A percentile compares a stretch with the other conserved stretches of the same genome.
Conservation (phyloP, 257 asterid species). For the Eustoma russellianum region DNA sequence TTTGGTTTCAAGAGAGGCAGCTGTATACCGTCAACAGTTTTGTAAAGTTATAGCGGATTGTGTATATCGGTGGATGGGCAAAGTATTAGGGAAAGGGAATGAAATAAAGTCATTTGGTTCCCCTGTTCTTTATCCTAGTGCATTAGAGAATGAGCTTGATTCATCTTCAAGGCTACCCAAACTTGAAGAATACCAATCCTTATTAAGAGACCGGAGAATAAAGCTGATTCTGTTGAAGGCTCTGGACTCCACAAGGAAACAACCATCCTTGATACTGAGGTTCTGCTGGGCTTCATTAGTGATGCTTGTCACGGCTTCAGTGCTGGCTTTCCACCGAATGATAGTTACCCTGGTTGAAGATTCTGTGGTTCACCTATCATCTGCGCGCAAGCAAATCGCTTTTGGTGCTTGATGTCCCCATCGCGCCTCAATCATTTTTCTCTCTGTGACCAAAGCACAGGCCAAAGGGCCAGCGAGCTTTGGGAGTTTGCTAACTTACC, state of each 20-base stretch:
- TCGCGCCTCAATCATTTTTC: background rate
- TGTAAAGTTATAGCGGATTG: slow-evolving; percentile 47
- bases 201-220: slow-evolving; percentile 71
- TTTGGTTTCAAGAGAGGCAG: slow-evolving; percentile 61
- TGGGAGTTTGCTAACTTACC: background rate
- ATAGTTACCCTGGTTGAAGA: slow-evolving; percentile 36
- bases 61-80: slow-evolving; percentile 52
- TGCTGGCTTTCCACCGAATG: slow-evolving; percentile 51
- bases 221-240: slow-evolving; percentile 59
- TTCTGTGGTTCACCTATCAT: slow-evolving; percentile 32
- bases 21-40: slow-evolving; percentile 47
- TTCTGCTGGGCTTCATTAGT: slow-evolving; percentile 50
- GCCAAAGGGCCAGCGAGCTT: background rate
- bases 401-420: slow-evolving; percentile 19
- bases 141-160: slow-evolving; percentile 15
- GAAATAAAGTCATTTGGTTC: slow-evolving; percentile 23
- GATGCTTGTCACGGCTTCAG: slow-evolving; percentile 45
- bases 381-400: slow-evolving; percentile 33
- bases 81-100: slow-evolving; percentile 22
- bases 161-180: slow-evolving; percentile 15
- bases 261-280: slow-evolving; percentile 49
- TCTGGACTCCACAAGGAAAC: slow-evolving; percentile 51
- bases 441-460: background rate
- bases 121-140: slow-evolving; percentile 13
- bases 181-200: slow-evolving; percentile 25